Evolutionary conservation across 257 asterid species (phyloP), one percentile per base, ranked within the genome.

Genomic region (Ophiorrhiza pumila): DNA sequence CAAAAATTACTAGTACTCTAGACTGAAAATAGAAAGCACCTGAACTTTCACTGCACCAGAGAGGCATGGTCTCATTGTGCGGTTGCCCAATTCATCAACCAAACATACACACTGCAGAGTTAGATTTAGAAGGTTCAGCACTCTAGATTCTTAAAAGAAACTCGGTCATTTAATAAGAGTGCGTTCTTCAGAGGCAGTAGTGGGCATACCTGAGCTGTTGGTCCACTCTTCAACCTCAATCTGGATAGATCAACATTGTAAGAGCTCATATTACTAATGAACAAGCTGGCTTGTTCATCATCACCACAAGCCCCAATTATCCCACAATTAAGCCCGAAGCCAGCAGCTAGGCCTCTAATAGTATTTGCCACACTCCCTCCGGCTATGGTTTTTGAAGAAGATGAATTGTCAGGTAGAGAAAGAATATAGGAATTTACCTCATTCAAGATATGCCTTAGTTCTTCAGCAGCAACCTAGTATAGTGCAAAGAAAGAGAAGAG

Each of bases 351-450:
- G 56, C 99, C 99, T 84, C 99, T 86, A 50, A 95, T 83, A 35
- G 99, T 95, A 71, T 92, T 95, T 46, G 99, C 95, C 43, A 95
- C 96, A 66, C 99, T 95, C 25, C 98, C 99, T 42, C 99, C 99
- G 73, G 99, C 99, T 59, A 95, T 90, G 41, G 99, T 92, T 79
- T 82, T 95, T 70, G 92, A 76, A 15, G 89, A 67, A 61, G 88
- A 74, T 4, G 84, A 61, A 56, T 64, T 69, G 42, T 86, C 85
- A 0, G 89, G 85, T 13, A 87, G 84, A 65, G 86, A 81, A 41
- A 78, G 60, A 42, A 80, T 67, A 71, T 95, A 87, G 32, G 80
- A 22, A 43, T 88, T 84, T 9, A 95, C 84, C 91, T 90, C 91
- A 52, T 45, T 77, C 76, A 92, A 78, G 25, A 95, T 82, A 83